Evolutionary conservation across 768 basidiomycete species (phyloP).

Genomic region (Botryobasidium botryosum): DNA sequence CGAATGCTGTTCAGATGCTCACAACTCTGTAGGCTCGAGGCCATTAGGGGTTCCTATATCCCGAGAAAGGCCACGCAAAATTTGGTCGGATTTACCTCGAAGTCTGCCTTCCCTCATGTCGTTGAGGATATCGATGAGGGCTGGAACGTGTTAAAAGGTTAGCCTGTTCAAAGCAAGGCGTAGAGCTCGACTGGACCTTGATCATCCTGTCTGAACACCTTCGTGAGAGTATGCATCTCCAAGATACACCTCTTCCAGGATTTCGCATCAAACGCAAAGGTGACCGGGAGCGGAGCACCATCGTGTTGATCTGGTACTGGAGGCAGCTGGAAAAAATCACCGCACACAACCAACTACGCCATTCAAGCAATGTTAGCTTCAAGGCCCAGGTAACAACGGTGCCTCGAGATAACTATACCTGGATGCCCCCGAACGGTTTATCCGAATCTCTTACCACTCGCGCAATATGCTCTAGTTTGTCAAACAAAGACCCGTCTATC

Average conservation of each 20-base stretch:
- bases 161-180: not conserved
- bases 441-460: conserved; percentile 15
- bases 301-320: conserved; percentile 22
- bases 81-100: conserved; percentile 23
- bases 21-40: conserved; percentile 74
- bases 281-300: conserved; percentile 15
- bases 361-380: no score
- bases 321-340: conserved; percentile 32
- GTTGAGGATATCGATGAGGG: conserved; percentile 31
- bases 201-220: conserved; percentile 31
- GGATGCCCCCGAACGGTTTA: conserved; percentile 28
- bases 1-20: no score
- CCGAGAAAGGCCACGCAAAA: conserved; percentile 42
- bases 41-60: conserved; percentile 46
- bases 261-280: conserved; percentile 27
- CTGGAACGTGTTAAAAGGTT: conserved; percentile 11
- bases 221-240: conserved; percentile 26
- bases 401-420: no score
- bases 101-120: conserved; percentile 30
- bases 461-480: conserved; percentile 27
- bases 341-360: conserved; percentile 26
- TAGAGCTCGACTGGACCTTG: no score
- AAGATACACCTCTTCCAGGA: conserved; percentile 25
- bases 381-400: no score
- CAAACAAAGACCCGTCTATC: conserved; percentile 16